Conservation (phyloP, 805 yeast species). For the Teunomyces panamensis region DNA sequence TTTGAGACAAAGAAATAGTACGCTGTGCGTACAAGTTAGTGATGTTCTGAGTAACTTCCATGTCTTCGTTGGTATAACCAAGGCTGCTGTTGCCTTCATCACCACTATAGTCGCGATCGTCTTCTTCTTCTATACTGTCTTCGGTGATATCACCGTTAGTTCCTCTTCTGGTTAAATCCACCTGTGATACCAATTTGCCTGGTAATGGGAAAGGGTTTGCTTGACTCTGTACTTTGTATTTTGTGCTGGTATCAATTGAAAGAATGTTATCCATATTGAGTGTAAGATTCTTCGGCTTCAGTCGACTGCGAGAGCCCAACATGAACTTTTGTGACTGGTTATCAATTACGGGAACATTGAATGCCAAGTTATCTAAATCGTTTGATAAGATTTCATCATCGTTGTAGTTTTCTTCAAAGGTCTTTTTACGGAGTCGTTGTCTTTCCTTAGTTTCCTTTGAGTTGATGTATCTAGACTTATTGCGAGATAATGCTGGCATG, state of each 20-base stretch:
- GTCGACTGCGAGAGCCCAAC: background rate
- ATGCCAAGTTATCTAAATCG: constrained; percentile 36
- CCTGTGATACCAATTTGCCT: constrained; percentile 18
- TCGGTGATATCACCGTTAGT: constrained; percentile 9
- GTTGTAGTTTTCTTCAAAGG: constrained; percentile 40
- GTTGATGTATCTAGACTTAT: constrained; percentile 33
- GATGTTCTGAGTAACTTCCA: constrained; percentile 34
- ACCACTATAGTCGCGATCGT: constrained; percentile 10
- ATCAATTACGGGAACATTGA: constrained; percentile 42
- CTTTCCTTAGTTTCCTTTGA: constrained; percentile 39
- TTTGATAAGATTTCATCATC: constrained; percentile 38
- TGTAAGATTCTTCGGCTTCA: background rate
- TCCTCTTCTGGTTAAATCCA: constrained; percentile 7
- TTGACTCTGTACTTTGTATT: constrained; percentile 15
- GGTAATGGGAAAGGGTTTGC: constrained; percentile 29
- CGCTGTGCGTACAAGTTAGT: constrained; percentile 36
- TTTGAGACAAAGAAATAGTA: constrained; percentile 30
- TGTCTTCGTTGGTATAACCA: constrained; percentile 22
- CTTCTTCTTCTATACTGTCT: constrained; percentile 17
- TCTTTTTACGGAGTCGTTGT: constrained; percentile 34
- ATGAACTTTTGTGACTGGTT: constrained; percentile 33
- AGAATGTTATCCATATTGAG: constrained; percentile 10
- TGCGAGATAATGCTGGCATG: constrained; percentile 18
- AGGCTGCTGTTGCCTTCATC: constrained; percentile 11
- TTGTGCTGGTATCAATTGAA: constrained; percentile 20